Percentiles rank a stretch among this genome's conserved stretches.
Conservation (phyloP, 2,329 filamentous ascomycete species). For the Penicillium nordicum region DNA sequence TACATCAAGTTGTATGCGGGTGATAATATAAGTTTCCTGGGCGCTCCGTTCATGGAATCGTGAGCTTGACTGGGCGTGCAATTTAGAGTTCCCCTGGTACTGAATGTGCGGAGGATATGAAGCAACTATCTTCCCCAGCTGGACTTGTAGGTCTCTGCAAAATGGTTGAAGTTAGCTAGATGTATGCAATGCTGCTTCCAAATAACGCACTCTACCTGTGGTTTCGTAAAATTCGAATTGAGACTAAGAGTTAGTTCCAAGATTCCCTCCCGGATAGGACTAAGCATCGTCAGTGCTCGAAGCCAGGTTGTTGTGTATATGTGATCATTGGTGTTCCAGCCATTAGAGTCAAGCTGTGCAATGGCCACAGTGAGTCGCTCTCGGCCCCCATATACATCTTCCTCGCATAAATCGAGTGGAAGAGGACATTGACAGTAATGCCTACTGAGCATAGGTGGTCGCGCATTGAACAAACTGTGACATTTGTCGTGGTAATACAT, state of each 20-base stretch:
- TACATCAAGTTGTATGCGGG: not conserved
- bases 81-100: not conserved
- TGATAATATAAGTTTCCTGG: not conserved
- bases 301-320: not conserved
- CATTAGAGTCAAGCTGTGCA: not conserved
- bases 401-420: not conserved
- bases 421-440: not conserved
- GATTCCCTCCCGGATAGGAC: not conserved
- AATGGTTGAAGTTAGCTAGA: not conserved
- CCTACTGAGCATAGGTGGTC: not conserved
- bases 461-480: not conserved
- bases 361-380: not conserved
- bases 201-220: not conserved
- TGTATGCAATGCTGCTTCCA: not conserved
- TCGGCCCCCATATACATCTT: not conserved
- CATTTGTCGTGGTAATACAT: not conserved
- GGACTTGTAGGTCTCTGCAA: not conserved
- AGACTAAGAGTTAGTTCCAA: not conserved
- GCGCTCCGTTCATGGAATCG: not conserved
- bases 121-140: not conserved
- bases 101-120: not conserved
- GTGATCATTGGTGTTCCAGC: not conserved
- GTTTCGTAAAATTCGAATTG: not conserved
- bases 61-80: not conserved
- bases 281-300: not conserved